Evolutionary conservation across 2,329 filamentous ascomycete genomes (phyloP), one percentile per base, ranked within the genome.

Genomic region (Mycosphaerella sp.): DNA sequence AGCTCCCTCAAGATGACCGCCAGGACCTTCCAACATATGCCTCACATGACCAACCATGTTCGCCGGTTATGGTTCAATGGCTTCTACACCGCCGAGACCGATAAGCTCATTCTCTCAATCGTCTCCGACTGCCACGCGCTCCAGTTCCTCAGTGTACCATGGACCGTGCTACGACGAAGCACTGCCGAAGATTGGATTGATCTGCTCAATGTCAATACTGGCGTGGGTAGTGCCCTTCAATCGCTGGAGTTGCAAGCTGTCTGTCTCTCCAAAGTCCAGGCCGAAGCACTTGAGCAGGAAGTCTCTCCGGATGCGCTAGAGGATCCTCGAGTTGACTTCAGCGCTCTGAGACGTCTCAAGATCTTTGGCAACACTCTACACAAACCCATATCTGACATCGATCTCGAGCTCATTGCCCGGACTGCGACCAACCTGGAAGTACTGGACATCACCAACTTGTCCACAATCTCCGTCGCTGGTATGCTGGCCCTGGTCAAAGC

Each of bases 61-160:
- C 74, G 73, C 52, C 74, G 77, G 44, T 70, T 80, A 62, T 80
- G 77, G 76, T 78, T 80, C 65, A 75, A 79, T 54, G 78, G 77
- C 47, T 79, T 79, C 65, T 75, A 79, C 66, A 73, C 73, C 6
- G 70, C 74, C 45, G 73, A 78, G 58, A 78, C 76, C 4, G 75
- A 78, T 61, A 69, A 70, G 31, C 69, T 76, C 56, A 74, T 80
- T 48, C 75, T 78, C 54, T 69, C 72, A 12, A 73, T 76, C 45
- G 68, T 80, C 34, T 69, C 70, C 53, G 72, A 72, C 60, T 80
- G 77, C 66, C 66, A 63, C 39, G 73, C 75, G 55, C 67, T 80
- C 12, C 71, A 72, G 8, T 74, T 73, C 41, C 66, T 79, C 23
- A 78, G 74, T 31, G 68, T 80, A 12, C 77, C 78, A 6, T 80